Conservation (phyloP, 2,329 filamentous ascomycete species). For the Talaromyces sp. region DNA sequence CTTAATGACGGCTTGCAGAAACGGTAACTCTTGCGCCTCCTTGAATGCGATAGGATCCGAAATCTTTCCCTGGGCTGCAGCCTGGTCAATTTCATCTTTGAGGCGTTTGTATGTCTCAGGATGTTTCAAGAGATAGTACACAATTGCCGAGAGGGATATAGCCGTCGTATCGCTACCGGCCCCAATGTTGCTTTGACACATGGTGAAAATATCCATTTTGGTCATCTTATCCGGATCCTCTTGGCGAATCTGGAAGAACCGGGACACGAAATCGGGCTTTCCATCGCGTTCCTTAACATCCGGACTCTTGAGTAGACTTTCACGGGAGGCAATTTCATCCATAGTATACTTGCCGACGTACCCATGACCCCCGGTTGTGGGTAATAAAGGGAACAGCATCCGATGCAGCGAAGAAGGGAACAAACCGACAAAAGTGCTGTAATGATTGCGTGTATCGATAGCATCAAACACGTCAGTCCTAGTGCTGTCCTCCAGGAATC, state of each 20-base stretch:
- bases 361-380: constrained; percentile 1
- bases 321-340: background rate
- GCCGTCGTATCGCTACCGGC: constrained; percentile 32
- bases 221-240: background rate
- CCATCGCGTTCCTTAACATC: background rate
- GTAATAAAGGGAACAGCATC: background rate
- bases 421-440: background rate
- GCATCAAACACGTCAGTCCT: constrained; percentile 33
- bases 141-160: constrained; percentile 24
- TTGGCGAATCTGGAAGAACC: background rate
- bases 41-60: background rate
- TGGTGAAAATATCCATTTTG: constrained; percentile 1
- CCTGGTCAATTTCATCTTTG: constrained; percentile 2
- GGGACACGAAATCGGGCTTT: background rate
- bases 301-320: background rate
- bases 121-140: constrained; percentile 24
- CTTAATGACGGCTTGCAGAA: constrained; percentile 20
- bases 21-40: constrained; percentile 25
- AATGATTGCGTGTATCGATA: constrained; percentile 27
- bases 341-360: background rate
- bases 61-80: background rate
- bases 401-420: background rate
- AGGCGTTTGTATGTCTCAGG: background rate
- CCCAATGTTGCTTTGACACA: constrained; percentile 4
- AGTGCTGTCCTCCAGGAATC: constrained; percentile 29